Evolutionary conservation across 306 rosid genomes (phyloP), one percentile per base, ranked within the genome.

Genomic region (Hippophae gyantsensis): DNA sequence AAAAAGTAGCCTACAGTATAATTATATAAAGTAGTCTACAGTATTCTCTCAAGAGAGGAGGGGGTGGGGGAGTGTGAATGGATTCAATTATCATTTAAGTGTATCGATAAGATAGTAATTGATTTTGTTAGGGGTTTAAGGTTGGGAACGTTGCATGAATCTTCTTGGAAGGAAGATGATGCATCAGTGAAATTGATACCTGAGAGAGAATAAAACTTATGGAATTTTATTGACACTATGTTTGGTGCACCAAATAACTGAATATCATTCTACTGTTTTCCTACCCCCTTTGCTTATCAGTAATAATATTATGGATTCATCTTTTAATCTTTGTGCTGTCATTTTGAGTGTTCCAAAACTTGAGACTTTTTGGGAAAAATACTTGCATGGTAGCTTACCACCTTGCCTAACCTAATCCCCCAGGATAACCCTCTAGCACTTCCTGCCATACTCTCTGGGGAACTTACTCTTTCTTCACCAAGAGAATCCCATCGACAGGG

Each of bases 401-500:
- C 72, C 49, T 70, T 75, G 42, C 48, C 56, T 69, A 43, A 65
- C 76, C 68, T 75, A 43, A 63, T 69, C 56, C 62, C 78, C 71
- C 74, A 90, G 98, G 98, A 87, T 52, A 83, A 73, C 48, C 76
- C 95, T 72, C 79, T 87, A 12, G 70, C 81, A 41, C 87, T 87
- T 70, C 92, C 83, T 78, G 84, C 83, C 63, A 74, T 82, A 48
- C 69, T 90, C 44, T 83, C 89, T 55, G 95, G 95, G 67, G 96
- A 90, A 66, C 71, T 64, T 47, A 65, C 71, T 56, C 68, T 74
- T 60, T 71, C 86, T 61, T 85, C 82, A 10, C 66, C 65, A 6
- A 86, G 87, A 71, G 96, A 87, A 70, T 70, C 79, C 52, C 89
- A 74, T 13, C 86, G 92, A 60, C 82, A 74, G 65, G 96, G 89